These are phyloP conservation scores for Rhododendron mucronatum DNA, from an alignment of 148 eudicot genomes.

Conservation along the genomic window DNA sequence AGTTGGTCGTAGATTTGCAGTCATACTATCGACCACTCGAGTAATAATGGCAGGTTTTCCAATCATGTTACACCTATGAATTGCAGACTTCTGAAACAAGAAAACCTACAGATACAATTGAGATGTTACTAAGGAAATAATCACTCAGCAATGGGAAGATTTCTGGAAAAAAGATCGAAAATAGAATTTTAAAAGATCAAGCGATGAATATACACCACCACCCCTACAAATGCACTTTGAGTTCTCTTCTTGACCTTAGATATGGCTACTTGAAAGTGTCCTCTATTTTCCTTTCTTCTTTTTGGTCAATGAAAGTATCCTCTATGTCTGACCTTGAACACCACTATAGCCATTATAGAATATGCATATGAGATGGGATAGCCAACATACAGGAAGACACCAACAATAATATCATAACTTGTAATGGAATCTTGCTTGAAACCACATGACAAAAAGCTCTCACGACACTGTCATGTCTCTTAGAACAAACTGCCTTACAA, in stretches of 20 bases:
- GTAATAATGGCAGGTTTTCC: slow-evolving; percentile 61
- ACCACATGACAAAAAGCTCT: background rate
- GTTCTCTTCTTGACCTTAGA: background rate
- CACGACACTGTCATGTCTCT: background rate
- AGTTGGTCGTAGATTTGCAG: slow-evolving; percentile 56
- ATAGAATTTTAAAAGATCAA: background rate
- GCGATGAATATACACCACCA: background rate
- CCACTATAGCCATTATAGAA: background rate
- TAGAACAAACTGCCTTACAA: background rate
- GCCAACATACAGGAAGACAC: background rate
- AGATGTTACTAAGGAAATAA: slow-evolving; percentile 3
- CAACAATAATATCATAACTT: background rate
- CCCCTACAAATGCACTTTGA: background rate
- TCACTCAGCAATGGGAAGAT: slow-evolving; percentile 1
- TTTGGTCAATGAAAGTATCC: background rate
- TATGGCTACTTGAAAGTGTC: background rate
- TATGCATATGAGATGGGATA: background rate
- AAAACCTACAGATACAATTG: slow-evolving; percentile 37
- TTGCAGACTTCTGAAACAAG: slow-evolving; percentile 54
- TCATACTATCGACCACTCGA: slow-evolving; percentile 70
- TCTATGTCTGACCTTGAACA: background rate
- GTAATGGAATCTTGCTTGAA: background rate
- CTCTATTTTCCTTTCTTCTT: background rate
- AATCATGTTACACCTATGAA: slow-evolving; percentile 46
- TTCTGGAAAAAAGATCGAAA: background rate